A percentile compares a stretch with the other conserved stretches of the same genome.
phyloP scores from a whole-genome alignment of 2,329 filamentous ascomycete genomes.

The Botryotinia calthae region DNA sequence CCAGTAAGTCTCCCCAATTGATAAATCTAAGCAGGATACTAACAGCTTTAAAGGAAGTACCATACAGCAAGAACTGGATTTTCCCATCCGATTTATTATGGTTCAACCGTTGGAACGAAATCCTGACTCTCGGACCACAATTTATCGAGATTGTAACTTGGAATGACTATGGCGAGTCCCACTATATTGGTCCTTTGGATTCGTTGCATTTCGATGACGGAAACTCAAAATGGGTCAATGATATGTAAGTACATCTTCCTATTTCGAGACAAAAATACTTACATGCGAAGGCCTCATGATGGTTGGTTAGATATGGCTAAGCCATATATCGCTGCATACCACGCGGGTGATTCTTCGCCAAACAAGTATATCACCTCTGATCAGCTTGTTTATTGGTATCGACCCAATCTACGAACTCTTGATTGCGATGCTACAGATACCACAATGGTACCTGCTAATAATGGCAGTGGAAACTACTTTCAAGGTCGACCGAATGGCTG shows the following conservation, averaged over 20 bases:
- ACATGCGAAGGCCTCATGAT: slow-evolving; percentile 44
- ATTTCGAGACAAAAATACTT: background rate
- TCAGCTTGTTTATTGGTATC: slow-evolving; percentile 44
- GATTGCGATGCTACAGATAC: slow-evolving; percentile 38
- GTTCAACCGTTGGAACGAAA: slow-evolving; percentile 44
- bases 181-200: slow-evolving; percentile 49
- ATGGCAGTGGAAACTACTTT: slow-evolving; percentile 29
- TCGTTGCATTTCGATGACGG: slow-evolving; percentile 37
- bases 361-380: slow-evolving; percentile 30
- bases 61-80: slow-evolving; percentile 44
- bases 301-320: slow-evolving; percentile 43
- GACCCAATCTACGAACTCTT: slow-evolving; percentile 37
- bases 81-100: slow-evolving; percentile 43
- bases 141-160: slow-evolving; percentile 46
- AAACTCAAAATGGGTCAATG: slow-evolving; percentile 42
- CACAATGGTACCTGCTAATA: slow-evolving; percentile 33
- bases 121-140: slow-evolving; percentile 42
- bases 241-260: slow-evolving; percentile 25
- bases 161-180: slow-evolving; percentile 54
- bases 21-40: slow-evolving; percentile 40
- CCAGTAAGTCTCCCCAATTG: slow-evolving; percentile 44
- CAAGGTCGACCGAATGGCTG: slow-evolving; percentile 31
- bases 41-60: slow-evolving; percentile 25
- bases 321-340: slow-evolving; percentile 30
- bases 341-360: slow-evolving; percentile 24